Evolutionary conservation across 768 basidiomycete genomes (phyloP).

Genomic region (Coprinopsis cinerea): DNA sequence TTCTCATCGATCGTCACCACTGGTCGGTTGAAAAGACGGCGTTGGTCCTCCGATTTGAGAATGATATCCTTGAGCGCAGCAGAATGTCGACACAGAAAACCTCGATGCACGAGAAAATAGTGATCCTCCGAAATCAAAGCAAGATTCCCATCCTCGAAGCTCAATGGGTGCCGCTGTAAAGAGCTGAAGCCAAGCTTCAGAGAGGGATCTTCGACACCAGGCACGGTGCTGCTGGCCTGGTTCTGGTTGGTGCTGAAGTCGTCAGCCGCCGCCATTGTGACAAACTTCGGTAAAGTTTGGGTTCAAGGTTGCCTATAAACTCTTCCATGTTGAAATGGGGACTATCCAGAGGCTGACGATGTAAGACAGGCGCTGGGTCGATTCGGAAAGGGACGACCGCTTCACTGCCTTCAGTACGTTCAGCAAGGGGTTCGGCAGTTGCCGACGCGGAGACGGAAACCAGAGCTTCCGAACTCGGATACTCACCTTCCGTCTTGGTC

Average conservation of each 20-base stretch:
- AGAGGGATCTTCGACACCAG: conserved; percentile 1
- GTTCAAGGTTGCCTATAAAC: too few relatives aligned
- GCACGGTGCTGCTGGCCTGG: conserved; percentile 22
- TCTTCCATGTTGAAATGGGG: too few relatives aligned
- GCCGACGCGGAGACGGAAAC: too few relatives aligned
- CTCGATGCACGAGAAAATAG: conserved; percentile 68
- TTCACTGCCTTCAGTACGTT: too few relatives aligned
- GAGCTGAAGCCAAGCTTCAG: conserved; percentile 16
- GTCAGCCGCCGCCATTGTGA: conserved; percentile 14
- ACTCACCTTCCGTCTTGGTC: too few relatives aligned
- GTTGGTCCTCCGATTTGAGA: conserved; percentile 22
- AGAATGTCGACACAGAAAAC: conserved; percentile 62
- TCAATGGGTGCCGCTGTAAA: conserved; percentile 41
- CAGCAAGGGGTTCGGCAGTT: too few relatives aligned
- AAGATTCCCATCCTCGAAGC: conserved; percentile 66
- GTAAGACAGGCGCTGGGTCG: too few relatives aligned
- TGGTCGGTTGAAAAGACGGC: conserved; percentile 46
- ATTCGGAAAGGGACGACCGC: too few relatives aligned
- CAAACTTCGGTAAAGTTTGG: too few relatives aligned
- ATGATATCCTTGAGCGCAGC: conserved; percentile 38
- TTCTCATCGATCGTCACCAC: conserved; percentile 50
- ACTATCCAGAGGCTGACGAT: too few relatives aligned
- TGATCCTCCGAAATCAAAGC: conserved; percentile 49
- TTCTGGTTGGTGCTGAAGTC: conserved; percentile 44
- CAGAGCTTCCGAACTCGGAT: too few relatives aligned